Base-by-base conservation (phyloP, 495 filamentous ascomycete genomes). In the Aspergillus wentii region DNA sequence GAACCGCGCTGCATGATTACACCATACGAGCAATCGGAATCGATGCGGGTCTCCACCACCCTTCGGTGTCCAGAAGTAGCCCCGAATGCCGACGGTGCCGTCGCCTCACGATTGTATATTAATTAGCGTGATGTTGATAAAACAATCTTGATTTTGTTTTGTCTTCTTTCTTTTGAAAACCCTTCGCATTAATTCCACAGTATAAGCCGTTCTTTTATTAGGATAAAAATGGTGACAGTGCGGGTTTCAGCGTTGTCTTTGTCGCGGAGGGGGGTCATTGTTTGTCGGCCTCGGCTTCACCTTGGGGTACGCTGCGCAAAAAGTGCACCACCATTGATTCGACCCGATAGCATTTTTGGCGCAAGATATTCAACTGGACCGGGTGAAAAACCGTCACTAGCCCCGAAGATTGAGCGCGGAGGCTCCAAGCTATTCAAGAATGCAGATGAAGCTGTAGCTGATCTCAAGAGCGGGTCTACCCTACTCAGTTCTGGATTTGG, bases 401-500 rank as follows among this genome's bases (percentile, higher is more conserved):
- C 52, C 1, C 61, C 64, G 3, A 59, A 50, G 33, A 48, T 68
- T 28, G 58, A 68, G n/a, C 57, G 64, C 13, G 50, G 56, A 3
- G 52, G 44, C 4, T 71, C 67, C 3, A 92, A 92, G 59, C 59
- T 90, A 17, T 79, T 80, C 54, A 78, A 83, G 29, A 86, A 83
- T 35, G 85, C 85, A 8, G 71, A 82, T 23, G 76, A 78, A 30
- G 86, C 85, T 1, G 74, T 92, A 29, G 73, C 78, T 40, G 83
- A 90, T 56, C 76, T 94, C 61, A 73, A 82, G 60, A 74, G 84
- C 37, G 73, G 83, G 46, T 72, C 71, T 40, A 89, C 83, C 0
- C 69, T 94, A 19, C 68, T 94, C 23, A 86, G 84, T 54, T 86
- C 87, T 10, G 88, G 88, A 11, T 94, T 92, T 57, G 88, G 88